Base-by-base conservation (phyloP, 805 yeast species). In the Myxozyma kluyveri region DNA sequence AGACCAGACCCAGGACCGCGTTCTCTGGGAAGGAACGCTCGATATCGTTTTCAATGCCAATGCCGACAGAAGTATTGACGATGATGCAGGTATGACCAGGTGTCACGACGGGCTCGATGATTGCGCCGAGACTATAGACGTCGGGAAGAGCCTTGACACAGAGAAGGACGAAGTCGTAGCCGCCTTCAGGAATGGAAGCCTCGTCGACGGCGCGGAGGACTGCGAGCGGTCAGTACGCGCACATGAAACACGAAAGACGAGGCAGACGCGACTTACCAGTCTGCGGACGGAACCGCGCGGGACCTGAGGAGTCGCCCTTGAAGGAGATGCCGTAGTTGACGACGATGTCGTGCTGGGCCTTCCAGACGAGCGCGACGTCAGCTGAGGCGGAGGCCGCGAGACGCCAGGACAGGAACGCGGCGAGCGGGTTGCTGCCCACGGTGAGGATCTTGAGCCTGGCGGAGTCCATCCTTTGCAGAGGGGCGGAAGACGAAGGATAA, bases 81-180 rank as follows among this genome's bases (percentile, higher is more conserved):
- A 84, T 75, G 39, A 83, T 68, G 12, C 79, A 68, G 4, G 84
- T 75, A 33, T 67, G 66, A 35, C 67, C 69, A 1, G 72, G 65
- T 31, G 77, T 69, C 35, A 83, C 75, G 3, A 78, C 81, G 0
- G 80, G 78, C 9, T 62, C 74, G 36, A 75, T 72, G 41, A 82
- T 63, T 10, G 80, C 81, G 59, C 77, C 82, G 17, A 80, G 67
- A 42, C 74, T 72, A 50, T 72, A 67, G 6, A 84, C 67, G 61
- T 84, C 90, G 2, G 89, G 89, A 22, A 81, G 73, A 63, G 79
- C 81, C 63, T 84, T 84, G 44, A 84, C 80, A 39, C 82, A 70
- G 29, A 84, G 78, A 4, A 83, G 73, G 31, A 82, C 73, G 62
- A 69, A 84, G 61, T 84, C 89, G 60, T 69, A 83, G 1, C 65